phyloP scores from a whole-genome alignment of 106 monocot species.

The Cymbidium sinense region DNA sequence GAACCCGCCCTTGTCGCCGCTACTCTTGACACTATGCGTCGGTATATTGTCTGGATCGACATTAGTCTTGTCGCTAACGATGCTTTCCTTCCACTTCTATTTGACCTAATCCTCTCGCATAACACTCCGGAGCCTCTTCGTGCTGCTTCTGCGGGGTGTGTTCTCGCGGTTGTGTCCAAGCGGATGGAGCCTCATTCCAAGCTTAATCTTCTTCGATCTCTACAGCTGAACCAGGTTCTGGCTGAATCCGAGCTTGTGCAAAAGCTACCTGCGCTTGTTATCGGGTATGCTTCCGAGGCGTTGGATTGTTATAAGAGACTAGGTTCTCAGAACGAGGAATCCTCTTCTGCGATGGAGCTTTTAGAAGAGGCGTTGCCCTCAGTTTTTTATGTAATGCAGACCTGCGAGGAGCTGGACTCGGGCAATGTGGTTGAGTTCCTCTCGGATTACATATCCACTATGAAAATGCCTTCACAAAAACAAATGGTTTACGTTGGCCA shows the following conservation, averaged over 20 bases:
- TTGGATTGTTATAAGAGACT: constrained; percentile 64
- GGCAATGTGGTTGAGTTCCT: constrained; percentile 57
- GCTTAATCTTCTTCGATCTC: constrained; percentile 43
- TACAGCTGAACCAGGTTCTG: constrained; percentile 36
- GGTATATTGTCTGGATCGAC: constrained; percentile 85
- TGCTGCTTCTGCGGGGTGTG: constrained; percentile 45
- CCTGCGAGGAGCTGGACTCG: constrained; percentile 50
- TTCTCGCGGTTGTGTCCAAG: constrained; percentile 62
- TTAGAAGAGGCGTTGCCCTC: constrained; percentile 72
- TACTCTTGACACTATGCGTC: constrained; percentile 53
- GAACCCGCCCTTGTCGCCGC: constrained; percentile 45
- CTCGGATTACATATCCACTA: constrained; percentile 53
- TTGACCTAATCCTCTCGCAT: constrained; percentile 37
- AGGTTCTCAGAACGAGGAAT: constrained; percentile 11
- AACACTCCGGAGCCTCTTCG: constrained; percentile 33
- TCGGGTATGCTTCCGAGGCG: constrained; percentile 75
- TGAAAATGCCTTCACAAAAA: constrained; percentile 63
- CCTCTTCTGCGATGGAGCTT: constrained; percentile 32
- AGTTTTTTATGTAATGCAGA: constrained; percentile 66
- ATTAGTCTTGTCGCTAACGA: constrained; percentile 73
- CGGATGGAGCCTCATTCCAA: constrained; percentile 70
- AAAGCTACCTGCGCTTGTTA: constrained; percentile 55
- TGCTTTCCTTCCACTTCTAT: constrained; percentile 58
- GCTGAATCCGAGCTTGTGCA: constrained; percentile 20
- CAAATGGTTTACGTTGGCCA: constrained; percentile 53